Evolutionary conservation across 176 grass and related monocot genomes (phyloP).

Genomic region (Oryza glumipatula): DNA sequence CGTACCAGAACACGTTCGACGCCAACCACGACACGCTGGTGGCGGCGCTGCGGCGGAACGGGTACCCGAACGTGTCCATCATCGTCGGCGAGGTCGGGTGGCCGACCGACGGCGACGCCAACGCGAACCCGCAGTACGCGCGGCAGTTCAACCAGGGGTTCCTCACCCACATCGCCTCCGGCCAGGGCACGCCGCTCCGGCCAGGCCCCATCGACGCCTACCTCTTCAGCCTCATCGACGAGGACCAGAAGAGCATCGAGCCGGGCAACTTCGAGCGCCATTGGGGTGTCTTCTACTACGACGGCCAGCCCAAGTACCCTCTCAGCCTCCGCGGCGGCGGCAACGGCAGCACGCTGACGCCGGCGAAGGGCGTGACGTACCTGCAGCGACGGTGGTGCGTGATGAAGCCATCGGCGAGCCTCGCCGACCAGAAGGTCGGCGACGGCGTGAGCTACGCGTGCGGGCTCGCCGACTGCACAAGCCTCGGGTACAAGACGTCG

Average conservation of each 20-base stretch:
- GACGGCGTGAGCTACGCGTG: slow-evolving; percentile 75
- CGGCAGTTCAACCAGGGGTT: slow-evolving; percentile 78
- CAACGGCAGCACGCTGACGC: slow-evolving; percentile 15
- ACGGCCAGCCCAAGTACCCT: slow-evolving; percentile 74
- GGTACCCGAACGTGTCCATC: slow-evolving; percentile 66
- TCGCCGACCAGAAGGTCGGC: slow-evolving; percentile 55
- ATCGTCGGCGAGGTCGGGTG: slow-evolving; percentile 81
- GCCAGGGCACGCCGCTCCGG: slow-evolving; percentile 69
- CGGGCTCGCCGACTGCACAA: slow-evolving; percentile 69
- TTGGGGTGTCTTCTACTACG: slow-evolving; percentile 90
- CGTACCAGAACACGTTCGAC: slow-evolving; percentile 74
- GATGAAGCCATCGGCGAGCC: slow-evolving; percentile 52
- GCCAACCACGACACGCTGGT: slow-evolving; percentile 88
- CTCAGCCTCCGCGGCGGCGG: slow-evolving; percentile 47
- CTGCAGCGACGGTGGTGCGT: slow-evolving; percentile 67
- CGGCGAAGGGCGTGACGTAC: slow-evolving; percentile 59
- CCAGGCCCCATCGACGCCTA: slow-evolving; percentile 73
- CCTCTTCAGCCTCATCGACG: slow-evolving; percentile 89
- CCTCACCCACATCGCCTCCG: slow-evolving; percentile 46
- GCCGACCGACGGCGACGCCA: slow-evolving; percentile 80
- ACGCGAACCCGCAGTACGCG: slow-evolving; percentile 59
- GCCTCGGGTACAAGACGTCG: slow-evolving; percentile 80
- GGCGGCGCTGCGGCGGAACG: slow-evolving; percentile 64
- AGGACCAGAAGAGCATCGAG: slow-evolving; percentile 77
- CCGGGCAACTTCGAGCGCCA: slow-evolving; percentile 94